Evolutionary conservation across 371 early-diverging fungal genomes (phyloP), one percentile per base, ranked within the genome.

Genomic region (Rhizopus delemar): DNA sequence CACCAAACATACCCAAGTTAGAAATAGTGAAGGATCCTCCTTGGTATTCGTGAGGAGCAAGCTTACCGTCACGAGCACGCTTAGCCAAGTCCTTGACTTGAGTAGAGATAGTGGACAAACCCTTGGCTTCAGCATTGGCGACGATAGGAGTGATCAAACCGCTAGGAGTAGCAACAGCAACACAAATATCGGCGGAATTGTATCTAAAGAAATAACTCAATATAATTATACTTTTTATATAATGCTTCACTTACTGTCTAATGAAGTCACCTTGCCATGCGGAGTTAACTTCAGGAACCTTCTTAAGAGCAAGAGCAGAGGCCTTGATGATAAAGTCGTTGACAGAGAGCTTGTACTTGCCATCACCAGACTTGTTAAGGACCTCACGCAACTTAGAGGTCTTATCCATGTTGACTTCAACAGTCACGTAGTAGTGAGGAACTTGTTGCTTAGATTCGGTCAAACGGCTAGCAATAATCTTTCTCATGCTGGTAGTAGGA

Each of bases 321-420:
- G 99, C 97, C 89, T 97, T 97, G 86, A 97, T 87, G 41, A 97
- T 87, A 71, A 99, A 97, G 80, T 99, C 99, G 74, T 99, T 99
- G 76, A 99, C 92, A 15, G 97, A 96, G 41, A 97, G 79, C 86
- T 96, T 97, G 88, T 88, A 95, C 70, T 91, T 86, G 56, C 93
- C 96, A 60, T 93, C 87, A 36, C 85, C 75, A 31, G 90, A 81
- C 63, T 83, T 85, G 87, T 98, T 98, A 54, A 98, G 83, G 13
- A 87, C 89, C 66, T 91, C 86, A 68, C 99, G 93, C 58, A 97
- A 85, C 80, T 88, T 91, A 76, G 65, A 77, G 64, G 83, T 75
- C 80, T 92, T 91, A 75, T 96, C 95, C 83, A 94, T 92, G 68
- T 90, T 83, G 70, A 94, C 75, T 69, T 93, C 94, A 59, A 87